Evolutionary conservation across 139 green algal species (phyloP).

Genomic region (Astrephomene gubernaculifera): DNA sequence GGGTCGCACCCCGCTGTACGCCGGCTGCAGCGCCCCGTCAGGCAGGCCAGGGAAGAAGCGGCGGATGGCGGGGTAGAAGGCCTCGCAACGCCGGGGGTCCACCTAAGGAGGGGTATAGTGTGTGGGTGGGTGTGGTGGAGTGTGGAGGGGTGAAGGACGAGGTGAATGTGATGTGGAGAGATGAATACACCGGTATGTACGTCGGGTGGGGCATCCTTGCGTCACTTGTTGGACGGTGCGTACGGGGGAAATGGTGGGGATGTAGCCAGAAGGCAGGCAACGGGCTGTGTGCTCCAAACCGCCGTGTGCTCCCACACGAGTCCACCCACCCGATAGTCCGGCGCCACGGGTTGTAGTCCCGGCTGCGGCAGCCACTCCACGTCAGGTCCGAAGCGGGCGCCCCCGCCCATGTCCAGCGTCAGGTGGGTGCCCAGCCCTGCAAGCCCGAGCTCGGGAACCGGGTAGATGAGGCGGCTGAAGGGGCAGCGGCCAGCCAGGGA

Average conservation of each 20-base stretch:
- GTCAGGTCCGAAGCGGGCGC: slow-evolving; percentile 90
- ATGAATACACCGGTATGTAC: no score
- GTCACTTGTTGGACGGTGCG: no score
- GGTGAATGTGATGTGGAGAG: no score
- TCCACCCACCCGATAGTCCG: slow-evolving; percentile 71
- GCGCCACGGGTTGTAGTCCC: slow-evolving; percentile 90
- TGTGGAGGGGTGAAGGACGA: neutral
- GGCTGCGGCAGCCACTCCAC: slow-evolving; percentile 86
- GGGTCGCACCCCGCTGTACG: slow-evolving; percentile 70
- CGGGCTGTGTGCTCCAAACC: no score
- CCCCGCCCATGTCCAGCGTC: slow-evolving; percentile 87
- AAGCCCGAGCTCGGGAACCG: slow-evolving; percentile 67
- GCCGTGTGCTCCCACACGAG: no score
- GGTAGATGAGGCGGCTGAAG: slow-evolving; percentile 85
- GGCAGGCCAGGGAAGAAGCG: slow-evolving; percentile 82
- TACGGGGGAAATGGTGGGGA: no score
- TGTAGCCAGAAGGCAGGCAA: no score
- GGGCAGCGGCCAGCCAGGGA: slow-evolving; percentile 32
- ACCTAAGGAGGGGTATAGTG: slow-evolving; percentile 47
- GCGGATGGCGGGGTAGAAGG: slow-evolving; percentile 81
- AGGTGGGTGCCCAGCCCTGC: slow-evolving; percentile 91
- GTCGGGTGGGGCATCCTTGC: no score
- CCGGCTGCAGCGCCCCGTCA: slow-evolving; percentile 71
- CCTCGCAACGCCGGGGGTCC: slow-evolving; percentile 51
- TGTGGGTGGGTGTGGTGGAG: neutral